Base-by-base conservation (phyloP, 2,329 filamentous ascomycete genomes). In the Xylaria sp. region DNA sequence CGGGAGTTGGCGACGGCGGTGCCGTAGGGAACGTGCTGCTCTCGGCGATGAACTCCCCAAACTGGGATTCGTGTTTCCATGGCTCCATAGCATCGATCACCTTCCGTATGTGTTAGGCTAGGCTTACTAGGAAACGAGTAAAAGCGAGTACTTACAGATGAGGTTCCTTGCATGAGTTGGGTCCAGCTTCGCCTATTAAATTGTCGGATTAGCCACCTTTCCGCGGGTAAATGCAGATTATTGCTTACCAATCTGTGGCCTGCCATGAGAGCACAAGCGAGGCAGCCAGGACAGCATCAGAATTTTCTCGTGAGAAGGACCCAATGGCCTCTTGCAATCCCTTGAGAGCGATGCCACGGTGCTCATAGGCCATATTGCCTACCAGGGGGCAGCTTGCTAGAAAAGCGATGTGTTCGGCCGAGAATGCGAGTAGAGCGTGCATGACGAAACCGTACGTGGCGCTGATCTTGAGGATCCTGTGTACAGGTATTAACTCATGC, bases 191-290 rank as follows among this genome's bases (percentile, higher is more conserved):
- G 88, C 90, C 92, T 96, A 70, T 63, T 57, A 66, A 39, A 55
- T 37, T 18, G 22, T 54, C 18, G 22, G 53, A 61, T 79, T 67
- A 79, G 75, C 66, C 50, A 68, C 63, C 38, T 53, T 64, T 57
- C 50, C 50, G 54, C 66, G 66, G 67, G 41, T 63, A 59, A 63
- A 51, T 63, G 64, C 65, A 69, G 63, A 62, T 39, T 68, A 77
- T 71, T 70, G 68, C 87, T 79, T 82, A 95, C 93, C 92, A 97
- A 77, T 97, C 93, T 56, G 88, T 94, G 51, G 91, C 90, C 76
- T 97, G 93, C 92, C 94, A 97, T 37, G 92, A 95, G 45, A 99
- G 82, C 44, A 97, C 83, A 41, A 97, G 85, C 21, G 93, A 97
- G 26, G 92, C 91, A 21, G 92, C 93, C 50, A 99, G 82, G 58